Base-by-base conservation (phyloP, 1,139 yeast genomes). In the Suhomyces wounanorum region DNA sequence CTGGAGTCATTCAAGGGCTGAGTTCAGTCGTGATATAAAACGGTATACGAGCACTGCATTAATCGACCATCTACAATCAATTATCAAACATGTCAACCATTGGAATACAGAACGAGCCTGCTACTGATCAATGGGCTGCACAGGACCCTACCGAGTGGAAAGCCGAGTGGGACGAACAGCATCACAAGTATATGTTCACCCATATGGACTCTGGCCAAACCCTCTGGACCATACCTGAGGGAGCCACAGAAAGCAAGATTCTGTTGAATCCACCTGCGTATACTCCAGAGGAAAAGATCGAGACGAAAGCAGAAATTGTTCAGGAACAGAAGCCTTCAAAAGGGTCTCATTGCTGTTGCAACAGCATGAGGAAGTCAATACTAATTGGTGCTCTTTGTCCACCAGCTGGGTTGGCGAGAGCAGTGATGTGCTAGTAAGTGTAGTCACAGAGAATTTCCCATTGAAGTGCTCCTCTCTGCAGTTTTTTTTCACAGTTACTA, bases 151-250 rank as follows among this genome's bases (percentile, higher is more conserved):
- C 54, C 4, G 72, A 70, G 8, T 68, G 72, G 72, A 50, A 57
- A 2, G 71, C 70, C 9, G 63, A 63, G 47, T 68, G 67, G 67
- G 71, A 68, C 46, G 65, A 63, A 37, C 66, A 64, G 48, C 65
- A 64, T 52, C 47, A 62, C 45, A 49, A 55, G 36, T 67, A 57
- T 50, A 68, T 58, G 41, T 39, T 13, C 31, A n/a, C 41, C 8
- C 41, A 55, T 56, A 18, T 43, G 47, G 17, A 65, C 68, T 21
- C 41, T 4, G 31, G 31, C 41, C 21, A 39, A 25, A 39, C 41
- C 8, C 41, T 39, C 31, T 68, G 69, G 65, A 59, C 55, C 37
- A 37, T 46, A 7, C 59, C 59, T 9, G 35, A 26, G 28, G 35
- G 33, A 7, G 14, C 44, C 7, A 25, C 30, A 13, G 41, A 39